Conservation (phyloP, 2,329 filamentous ascomycete species). For the Dryadomyces quercivorus region DNA sequence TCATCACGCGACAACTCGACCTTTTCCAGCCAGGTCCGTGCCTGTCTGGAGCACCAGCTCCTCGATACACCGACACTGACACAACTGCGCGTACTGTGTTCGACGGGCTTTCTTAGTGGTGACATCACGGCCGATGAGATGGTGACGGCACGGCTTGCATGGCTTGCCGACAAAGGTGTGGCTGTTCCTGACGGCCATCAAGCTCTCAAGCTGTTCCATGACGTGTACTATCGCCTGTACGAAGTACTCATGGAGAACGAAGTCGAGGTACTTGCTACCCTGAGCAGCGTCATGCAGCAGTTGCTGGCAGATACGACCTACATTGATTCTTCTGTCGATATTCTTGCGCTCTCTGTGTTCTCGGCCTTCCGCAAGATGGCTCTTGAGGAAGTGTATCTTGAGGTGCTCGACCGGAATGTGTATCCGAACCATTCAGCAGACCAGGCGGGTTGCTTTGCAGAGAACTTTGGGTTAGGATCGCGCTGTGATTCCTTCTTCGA, state of each 20-base stretch:
- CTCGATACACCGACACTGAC: constrained; percentile 23
- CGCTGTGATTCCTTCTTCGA: constrained; percentile 46
- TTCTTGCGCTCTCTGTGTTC: constrained; percentile 38
- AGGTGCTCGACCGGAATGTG: constrained; percentile 42
- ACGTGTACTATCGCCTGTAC: constrained; percentile 18
- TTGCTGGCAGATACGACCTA: background rate
- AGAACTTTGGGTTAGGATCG: constrained; percentile 43
- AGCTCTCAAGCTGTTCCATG: constrained; percentile 25
- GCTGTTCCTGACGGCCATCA: constrained; percentile 19
- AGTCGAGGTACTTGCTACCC: constrained; percentile 7
- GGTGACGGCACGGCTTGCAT: constrained; percentile 25
- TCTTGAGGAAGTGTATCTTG: constrained; percentile 43
- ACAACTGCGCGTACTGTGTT: constrained; percentile 26
- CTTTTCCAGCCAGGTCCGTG: constrained; percentile 17
- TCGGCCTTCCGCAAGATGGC: constrained; percentile 37
- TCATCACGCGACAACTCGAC: constrained; percentile 11
- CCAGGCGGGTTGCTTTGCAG: constrained; percentile 43
- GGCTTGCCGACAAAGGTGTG: constrained; percentile 27
- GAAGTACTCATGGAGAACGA: constrained; percentile 13
- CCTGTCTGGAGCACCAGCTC: constrained; percentile 22
- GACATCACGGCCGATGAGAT: constrained; percentile 21
- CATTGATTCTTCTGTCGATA: constrained; percentile 21
- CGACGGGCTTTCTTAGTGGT: constrained; percentile 27
- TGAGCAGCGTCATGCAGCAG: constrained; percentile 1
- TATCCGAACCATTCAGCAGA: constrained; percentile 41